Percentiles rank a stretch among this genome's conserved stretches.
These are phyloP conservation scores for Cercophora newfieldiana DNA, from an alignment of 495 filamentous ascomycete species.

Conservation along the genomic window DNA sequence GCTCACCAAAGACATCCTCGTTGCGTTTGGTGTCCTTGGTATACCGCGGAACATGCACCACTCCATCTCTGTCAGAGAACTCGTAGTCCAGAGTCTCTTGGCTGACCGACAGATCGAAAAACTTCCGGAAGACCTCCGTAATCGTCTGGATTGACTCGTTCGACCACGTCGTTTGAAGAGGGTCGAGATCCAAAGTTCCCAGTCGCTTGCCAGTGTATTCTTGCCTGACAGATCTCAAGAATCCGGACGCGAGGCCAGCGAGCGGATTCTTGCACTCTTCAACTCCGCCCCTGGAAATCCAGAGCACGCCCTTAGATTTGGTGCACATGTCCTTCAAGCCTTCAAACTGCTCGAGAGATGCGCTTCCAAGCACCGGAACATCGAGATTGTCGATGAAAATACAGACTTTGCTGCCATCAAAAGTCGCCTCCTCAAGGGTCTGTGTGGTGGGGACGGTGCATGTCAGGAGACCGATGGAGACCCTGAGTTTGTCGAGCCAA, in stretches of 20 bases:
- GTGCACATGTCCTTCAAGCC: constrained; percentile 32
- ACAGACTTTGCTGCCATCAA: constrained; percentile 28
- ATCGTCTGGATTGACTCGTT: constrained; percentile 23
- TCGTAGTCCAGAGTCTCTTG: constrained; percentile 27
- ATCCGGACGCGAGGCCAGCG: constrained; percentile 31
- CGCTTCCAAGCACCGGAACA: constrained; percentile 29
- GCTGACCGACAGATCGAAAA: constrained; percentile 23
- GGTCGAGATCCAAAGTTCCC: constrained; percentile 31
- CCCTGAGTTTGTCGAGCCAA: constrained; percentile 30
- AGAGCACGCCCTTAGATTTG: constrained; percentile 41
- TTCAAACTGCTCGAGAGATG: constrained; percentile 27
- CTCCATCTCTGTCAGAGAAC: constrained; percentile 30
- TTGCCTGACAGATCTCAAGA: constrained; percentile 35
- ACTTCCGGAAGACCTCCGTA: constrained; percentile 25
- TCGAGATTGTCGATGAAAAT: constrained; percentile 40
- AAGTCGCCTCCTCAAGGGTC: constrained; percentile 15
- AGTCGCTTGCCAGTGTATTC: constrained; percentile 34
- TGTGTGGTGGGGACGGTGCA: constrained; percentile 30
- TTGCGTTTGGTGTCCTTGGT: constrained; percentile 37
- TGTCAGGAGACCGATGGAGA: constrained; percentile 29
- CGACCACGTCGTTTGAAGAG: constrained; percentile 19
- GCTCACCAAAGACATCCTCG: constrained; percentile 22
- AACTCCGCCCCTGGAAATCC: constrained; percentile 53
- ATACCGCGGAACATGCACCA: constrained; percentile 32
- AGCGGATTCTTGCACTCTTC: constrained; percentile 28